phyloP scores from a whole-genome alignment of 106 monocot species.

The Agapanthus africanus region DNA sequence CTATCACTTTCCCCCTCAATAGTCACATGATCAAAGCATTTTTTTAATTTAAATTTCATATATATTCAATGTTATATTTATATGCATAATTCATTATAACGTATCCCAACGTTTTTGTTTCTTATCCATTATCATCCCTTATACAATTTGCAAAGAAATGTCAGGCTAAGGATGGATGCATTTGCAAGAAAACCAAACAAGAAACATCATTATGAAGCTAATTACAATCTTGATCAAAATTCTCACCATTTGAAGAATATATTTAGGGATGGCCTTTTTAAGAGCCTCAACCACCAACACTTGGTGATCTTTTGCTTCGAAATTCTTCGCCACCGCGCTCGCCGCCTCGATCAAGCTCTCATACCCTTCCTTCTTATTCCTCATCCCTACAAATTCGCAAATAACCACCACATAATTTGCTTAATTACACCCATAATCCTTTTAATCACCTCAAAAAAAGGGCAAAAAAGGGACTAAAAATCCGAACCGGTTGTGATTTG shows the following conservation, averaged over 20 bases:
- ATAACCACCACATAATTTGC: background rate
- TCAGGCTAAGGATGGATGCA: too few species aligned
- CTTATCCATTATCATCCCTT: too few species aligned
- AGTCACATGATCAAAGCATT: too few species aligned
- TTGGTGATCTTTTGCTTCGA: slow-evolving; percentile 27
- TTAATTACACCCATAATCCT: background rate
- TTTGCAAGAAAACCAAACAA: background rate
- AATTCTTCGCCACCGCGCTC: slow-evolving; percentile 22
- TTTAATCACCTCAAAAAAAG: background rate
- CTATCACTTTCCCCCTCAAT: too few species aligned
- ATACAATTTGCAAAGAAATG: too few species aligned
- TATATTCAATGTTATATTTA: too few species aligned
- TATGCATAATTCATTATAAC: too few species aligned
- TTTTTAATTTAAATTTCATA: too few species aligned
- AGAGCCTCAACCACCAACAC: slow-evolving; percentile 41
- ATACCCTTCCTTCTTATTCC: slow-evolving; percentile 41
- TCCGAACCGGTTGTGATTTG: slow-evolving; percentile 17
- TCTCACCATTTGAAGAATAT: slow-evolving; percentile 40
- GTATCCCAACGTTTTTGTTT: too few species aligned
- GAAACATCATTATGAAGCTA: background rate
- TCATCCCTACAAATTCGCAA: slow-evolving; percentile 21
- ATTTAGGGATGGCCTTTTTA: slow-evolving; percentile 28
- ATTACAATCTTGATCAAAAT: background rate
- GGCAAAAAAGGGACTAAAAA: background rate
- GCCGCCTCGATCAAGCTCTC: slow-evolving; percentile 49